Evolutionary conservation across 768 basidiomycete genomes (phyloP).

Genomic region (Lentinula raphanica): DNA sequence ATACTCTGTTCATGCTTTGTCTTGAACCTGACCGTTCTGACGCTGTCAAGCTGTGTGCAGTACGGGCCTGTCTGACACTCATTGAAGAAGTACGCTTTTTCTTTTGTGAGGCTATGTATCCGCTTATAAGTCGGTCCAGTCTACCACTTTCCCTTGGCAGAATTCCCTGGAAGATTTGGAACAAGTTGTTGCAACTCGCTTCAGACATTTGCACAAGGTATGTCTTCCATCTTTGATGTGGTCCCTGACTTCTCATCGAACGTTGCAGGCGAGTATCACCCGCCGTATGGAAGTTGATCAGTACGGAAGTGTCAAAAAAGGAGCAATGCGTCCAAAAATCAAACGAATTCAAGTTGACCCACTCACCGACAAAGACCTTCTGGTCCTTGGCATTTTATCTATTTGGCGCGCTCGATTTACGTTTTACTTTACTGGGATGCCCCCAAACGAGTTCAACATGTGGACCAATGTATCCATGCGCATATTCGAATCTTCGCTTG

Average conservation of each 20-base stretch:
- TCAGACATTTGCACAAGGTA: constrained; percentile 57
- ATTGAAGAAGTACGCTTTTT: constrained; percentile 52
- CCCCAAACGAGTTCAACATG: constrained; percentile 32
- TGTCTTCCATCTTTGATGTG: constrained; percentile 7
- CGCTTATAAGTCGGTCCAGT: constrained; percentile 28
- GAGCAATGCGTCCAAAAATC: constrained; percentile 54
- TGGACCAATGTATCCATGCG: constrained; percentile 46
- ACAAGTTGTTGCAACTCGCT: constrained; percentile 37
- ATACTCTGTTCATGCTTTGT: constrained; percentile 57
- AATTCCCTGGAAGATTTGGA: constrained; percentile 45
- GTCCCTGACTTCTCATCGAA: neutral
- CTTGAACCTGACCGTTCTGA: constrained; percentile 76
- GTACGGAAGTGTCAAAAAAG: constrained; percentile 47
- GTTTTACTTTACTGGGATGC: constrained; percentile 49
- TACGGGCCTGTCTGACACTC: constrained; percentile 69
- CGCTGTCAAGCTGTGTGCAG: constrained; percentile 71
- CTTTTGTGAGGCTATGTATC: neutral
- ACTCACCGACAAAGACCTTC: constrained; percentile 61
- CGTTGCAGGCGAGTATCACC: constrained; percentile 39
- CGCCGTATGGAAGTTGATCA: constrained; percentile 60
- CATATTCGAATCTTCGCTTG: constrained; percentile 59
- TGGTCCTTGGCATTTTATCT: constrained; percentile 63
- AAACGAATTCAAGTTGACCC: constrained; percentile 52
- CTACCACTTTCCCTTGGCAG: constrained; percentile 51
- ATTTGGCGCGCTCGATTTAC: constrained; percentile 56